Evolutionary conservation across 306 rosid genomes (phyloP), one percentile per base, ranked within the genome.

Genomic region (Biancaea sappan): DNA sequence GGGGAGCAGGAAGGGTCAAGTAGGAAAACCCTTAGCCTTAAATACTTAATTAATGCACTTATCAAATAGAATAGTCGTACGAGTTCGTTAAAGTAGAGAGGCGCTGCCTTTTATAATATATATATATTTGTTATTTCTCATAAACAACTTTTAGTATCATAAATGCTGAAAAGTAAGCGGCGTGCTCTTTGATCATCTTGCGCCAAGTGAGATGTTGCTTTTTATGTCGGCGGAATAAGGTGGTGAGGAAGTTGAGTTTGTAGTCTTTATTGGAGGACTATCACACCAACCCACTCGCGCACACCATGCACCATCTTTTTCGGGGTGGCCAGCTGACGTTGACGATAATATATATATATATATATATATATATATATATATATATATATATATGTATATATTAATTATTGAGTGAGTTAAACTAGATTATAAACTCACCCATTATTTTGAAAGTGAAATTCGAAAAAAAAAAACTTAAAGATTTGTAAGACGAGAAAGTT

Each of bases 1-100:
- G 73, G 79, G 69, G 7, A n/a, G 47, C 37, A 25, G 75, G 76
- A 83, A 79, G 76, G 79, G 79, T 59, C 84, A 83, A 57, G 57
- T 16, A n/a, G 67, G n/a, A 25, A 21, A 13, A 16, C 21, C 22
- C 21, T 16, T 1, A 14, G 0, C 5, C 41, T 24, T n/a, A n/a
- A n/a, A n/a, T n/a, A n/a, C n/a, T n/a, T n/a, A n/a, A 40, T 35
- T 16, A 68, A 43, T 38, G 72, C 72, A 5, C 40, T 56, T 59
- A 60, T 53, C 80, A 56, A 50, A 72, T 52, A 66, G 31, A 69
- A 32, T 73, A 46, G 64, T 73, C 0, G 16, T 18, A 41, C 25
- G 18, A 71, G 77, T 60, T 70, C 0, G 73, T 44, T 71, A 38
- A 73, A 79, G 63, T 21, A 15, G 2, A 15, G 2, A 44, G 51